Conservation (phyloP, 805 yeast species). For the Candida hispaniensis region DNA sequence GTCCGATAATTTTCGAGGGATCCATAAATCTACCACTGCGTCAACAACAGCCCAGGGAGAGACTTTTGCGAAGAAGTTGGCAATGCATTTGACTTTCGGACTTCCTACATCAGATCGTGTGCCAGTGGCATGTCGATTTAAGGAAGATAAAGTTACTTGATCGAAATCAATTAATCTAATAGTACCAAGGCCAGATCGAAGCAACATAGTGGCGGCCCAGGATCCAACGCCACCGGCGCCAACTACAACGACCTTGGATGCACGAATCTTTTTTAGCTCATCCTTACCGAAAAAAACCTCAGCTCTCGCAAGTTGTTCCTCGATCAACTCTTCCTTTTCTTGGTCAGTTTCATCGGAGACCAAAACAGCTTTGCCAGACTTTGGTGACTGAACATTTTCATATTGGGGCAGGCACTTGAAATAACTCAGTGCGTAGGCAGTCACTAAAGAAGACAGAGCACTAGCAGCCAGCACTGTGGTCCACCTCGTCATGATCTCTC, state of each 20-base stretch:
- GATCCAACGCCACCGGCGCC: conserved; percentile 99
- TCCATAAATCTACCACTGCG: conserved; percentile 66
- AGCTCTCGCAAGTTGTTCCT: conserved; percentile 89
- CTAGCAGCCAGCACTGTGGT: conserved; percentile 2
- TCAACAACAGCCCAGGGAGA: conserved; percentile 95
- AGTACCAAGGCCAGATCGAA: conserved; percentile 78
- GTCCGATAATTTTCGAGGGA: conserved; percentile 22
- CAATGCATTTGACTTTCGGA: conserved; percentile 75
- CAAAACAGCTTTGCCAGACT: conserved; percentile 1
- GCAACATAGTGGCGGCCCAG: conserved; percentile 85
- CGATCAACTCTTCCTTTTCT: conserved; percentile 52
- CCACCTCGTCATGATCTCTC: conserved; percentile 14
- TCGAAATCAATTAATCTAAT: conserved; percentile 85
- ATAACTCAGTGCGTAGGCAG: conserved; percentile 5
- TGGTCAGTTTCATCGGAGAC: conserved; percentile 2
- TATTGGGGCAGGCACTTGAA: conserved; percentile 9
- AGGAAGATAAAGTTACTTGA: conserved; percentile 84
- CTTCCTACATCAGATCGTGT: conserved; percentile 85
- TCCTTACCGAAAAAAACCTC: conserved; percentile 83
- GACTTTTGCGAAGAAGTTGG: conserved; percentile 51
- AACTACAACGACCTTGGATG: conserved; percentile 61
- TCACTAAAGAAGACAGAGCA: conserved; percentile 8
- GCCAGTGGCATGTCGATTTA: conserved; percentile 93
- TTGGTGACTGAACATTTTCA: conserved; percentile 1
- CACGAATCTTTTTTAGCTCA: conserved; percentile 65